Evolutionary conservation across 139 green algal species (phyloP).

Genomic region (Volvox africanus): DNA sequence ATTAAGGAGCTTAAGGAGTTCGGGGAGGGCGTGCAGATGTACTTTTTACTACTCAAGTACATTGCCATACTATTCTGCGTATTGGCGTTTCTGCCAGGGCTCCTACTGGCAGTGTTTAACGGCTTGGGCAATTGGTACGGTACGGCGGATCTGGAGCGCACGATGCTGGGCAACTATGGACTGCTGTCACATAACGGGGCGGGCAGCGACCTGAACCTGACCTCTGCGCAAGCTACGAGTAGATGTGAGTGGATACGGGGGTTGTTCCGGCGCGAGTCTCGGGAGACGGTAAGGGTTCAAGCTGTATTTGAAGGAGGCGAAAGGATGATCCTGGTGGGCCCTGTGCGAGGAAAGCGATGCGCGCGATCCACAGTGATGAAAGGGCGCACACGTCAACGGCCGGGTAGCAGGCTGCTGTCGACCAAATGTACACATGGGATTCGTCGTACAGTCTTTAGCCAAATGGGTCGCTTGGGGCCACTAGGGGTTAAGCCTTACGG

Average conservation of each 20-base stretch:
- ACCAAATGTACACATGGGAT: too few relatives aligned
- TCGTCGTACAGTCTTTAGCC: too few relatives aligned
- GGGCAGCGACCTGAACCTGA: constrained; percentile 1
- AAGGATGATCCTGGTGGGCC: too few relatives aligned
- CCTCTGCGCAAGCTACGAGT: neutral
- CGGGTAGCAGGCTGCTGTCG: too few relatives aligned
- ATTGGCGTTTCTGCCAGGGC: constrained; percentile 29
- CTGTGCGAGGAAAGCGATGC: too few relatives aligned
- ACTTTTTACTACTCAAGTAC: constrained; percentile 64
- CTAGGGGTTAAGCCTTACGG: too few relatives aligned
- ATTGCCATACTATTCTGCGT: constrained; percentile 38
- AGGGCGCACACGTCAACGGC: too few relatives aligned
- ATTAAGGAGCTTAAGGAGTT: constrained; percentile 55
- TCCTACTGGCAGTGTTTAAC: constrained; percentile 18
- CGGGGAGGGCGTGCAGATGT: constrained; percentile 59
- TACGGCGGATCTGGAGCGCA: constrained; percentile 10
- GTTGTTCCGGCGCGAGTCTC: too few relatives aligned
- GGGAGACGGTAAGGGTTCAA: too few relatives aligned
- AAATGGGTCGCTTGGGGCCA: too few relatives aligned
- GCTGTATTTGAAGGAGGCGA: too few relatives aligned
- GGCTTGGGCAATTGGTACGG: constrained; percentile 39
- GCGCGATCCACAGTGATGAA: too few relatives aligned
- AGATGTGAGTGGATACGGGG: neutral
- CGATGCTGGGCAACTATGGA: constrained; percentile 44
- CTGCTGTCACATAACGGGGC: constrained; percentile 4